Evolutionary conservation across 306 rosid species (phyloP), one percentile per base, ranked within the genome.

Genomic region (Cicer cuneatum): DNA sequence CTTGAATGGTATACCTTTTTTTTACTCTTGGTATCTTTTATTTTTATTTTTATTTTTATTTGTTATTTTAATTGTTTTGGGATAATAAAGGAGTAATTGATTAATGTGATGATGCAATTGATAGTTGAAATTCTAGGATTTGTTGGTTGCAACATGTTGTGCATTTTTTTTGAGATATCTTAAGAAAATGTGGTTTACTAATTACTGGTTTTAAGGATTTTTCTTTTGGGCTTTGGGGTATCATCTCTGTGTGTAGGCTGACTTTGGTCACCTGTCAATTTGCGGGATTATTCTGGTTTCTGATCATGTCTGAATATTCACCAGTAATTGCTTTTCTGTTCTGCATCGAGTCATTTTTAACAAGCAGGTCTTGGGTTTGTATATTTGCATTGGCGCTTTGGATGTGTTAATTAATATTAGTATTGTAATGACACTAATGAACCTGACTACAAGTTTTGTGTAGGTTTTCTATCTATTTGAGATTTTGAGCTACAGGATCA

Each of bases 1-100:
- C 84, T 95, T 78, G 98, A 92, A 77, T 95, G 99, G 99, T 95
- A 85, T 68, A 37, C 10, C 33, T 51, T 29, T 29, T 29, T 53
- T 45, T 56, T 42, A 11, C 14, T 10, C 41, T 42, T 14, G 3
- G 5, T 61, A 9, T 29, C 46, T 2, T 29, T 66, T 61, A 9
- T 29, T 40, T 2, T 29, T 66, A 51, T 45, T 38, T n/a, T 58
- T 13, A 15, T 2, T 13, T 79, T 46, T 51, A 41, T 16, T 39
- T 19, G 19, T 73, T 79, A 8, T 33, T 67, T 24, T 46, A 66
- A 16, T 71, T 57, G 47, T 47, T 47, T 72, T 15, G 40, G 76
- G 71, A 63, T 15, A 49, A 59, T 39, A 53, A 24, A 49, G 8
- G 58, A 45, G 11, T 69, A 14, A 69, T 19, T 8, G 4, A 10